These are phyloP conservation scores for Lasiosphaeriaceae sp. DNA, from an alignment of 495 filamentous ascomycete species.

Conservation along the genomic window DNA sequence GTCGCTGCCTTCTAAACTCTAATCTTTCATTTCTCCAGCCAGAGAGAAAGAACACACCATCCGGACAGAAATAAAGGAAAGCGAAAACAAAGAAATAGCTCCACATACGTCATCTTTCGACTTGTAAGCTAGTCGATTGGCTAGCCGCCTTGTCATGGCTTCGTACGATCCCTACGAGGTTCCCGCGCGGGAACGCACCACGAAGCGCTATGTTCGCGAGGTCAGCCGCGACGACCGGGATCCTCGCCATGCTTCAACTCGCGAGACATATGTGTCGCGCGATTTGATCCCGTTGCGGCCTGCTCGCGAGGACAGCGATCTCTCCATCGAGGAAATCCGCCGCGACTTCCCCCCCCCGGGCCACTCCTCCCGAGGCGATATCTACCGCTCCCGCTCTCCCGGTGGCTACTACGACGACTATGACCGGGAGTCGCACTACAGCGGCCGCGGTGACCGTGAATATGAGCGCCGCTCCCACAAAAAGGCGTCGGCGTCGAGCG, in stretches of 20 bases:
- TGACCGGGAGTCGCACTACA: constrained; percentile 37
- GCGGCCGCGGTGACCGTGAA: constrained; percentile 36
- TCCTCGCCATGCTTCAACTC: constrained; percentile 45
- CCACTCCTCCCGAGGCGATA: constrained; percentile 44
- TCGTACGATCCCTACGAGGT: constrained; percentile 46
- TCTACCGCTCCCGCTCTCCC: constrained; percentile 50
- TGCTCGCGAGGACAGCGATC: constrained; percentile 51
- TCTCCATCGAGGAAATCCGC: constrained; percentile 63
- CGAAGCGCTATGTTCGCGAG: constrained; percentile 43
- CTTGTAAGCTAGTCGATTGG: neutral
- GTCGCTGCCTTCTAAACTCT: too few species aligned
- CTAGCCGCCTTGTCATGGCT: constrained; percentile 31
- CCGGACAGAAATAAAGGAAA: too few species aligned
- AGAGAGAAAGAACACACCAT: too few species aligned
- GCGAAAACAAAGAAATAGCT: neutral
- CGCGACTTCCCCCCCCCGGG: constrained; percentile 64
- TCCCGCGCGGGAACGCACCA: constrained; percentile 36
- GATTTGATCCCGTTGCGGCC: constrained; percentile 50
- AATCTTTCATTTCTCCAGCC: too few species aligned
- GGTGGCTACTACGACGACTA: constrained; percentile 45
- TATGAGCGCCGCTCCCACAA: constrained; percentile 42
- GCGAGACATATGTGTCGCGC: constrained; percentile 46
- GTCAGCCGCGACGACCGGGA: constrained; percentile 30
- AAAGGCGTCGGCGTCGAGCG: constrained; percentile 20
- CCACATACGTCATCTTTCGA: neutral